phyloP scores from a whole-genome alignment of 805 yeast genomes.

The Metschnikowia cerradonensis region DNA sequence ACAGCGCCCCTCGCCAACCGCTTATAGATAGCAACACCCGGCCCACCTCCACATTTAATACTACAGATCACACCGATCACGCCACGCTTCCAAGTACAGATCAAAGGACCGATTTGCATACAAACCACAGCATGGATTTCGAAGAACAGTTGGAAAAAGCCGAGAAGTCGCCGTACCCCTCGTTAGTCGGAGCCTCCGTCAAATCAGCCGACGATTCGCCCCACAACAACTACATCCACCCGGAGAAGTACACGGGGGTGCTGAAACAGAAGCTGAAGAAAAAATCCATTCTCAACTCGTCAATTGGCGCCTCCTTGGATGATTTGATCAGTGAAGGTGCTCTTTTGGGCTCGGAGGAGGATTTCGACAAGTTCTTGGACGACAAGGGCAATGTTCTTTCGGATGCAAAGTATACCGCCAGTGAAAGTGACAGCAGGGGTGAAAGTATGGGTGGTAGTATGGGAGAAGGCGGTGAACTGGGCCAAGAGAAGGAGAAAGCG shows the following conservation, averaged over 20 bases:
- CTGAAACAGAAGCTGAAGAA: constrained; percentile 16
- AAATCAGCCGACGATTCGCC: constrained; percentile 45
- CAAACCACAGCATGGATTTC: constrained; percentile 13
- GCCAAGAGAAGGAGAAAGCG: no score
- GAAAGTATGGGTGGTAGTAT: no score
- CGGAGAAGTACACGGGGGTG: constrained; percentile 37
- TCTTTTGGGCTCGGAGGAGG: constrained; percentile 47
- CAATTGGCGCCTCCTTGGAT: constrained; percentile 52
- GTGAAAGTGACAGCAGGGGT: neutral
- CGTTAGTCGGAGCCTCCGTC: constrained; percentile 51
- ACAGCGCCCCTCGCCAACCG: neutral
- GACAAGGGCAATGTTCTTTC: constrained; percentile 49
- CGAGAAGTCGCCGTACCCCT: constrained; percentile 45
- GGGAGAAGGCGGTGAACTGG: no score
- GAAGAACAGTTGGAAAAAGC: constrained; percentile 47
- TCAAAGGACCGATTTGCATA: no score
- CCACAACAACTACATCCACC: constrained; percentile 43
- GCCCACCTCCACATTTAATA: neutral
- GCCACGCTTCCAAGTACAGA: neutral
- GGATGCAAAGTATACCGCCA: constrained; percentile 32
- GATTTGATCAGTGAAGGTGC: constrained; percentile 48
- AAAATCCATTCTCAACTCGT: constrained; percentile 15
- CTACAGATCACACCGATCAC: neutral
- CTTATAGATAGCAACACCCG: constrained; percentile 4
- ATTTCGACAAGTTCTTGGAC: constrained; percentile 50